Percentiles rank a stretch among this genome's conserved stretches.
Conservation (phyloP, 2,329 filamentous ascomycete species). For the Zasmidium cellare region DNA sequence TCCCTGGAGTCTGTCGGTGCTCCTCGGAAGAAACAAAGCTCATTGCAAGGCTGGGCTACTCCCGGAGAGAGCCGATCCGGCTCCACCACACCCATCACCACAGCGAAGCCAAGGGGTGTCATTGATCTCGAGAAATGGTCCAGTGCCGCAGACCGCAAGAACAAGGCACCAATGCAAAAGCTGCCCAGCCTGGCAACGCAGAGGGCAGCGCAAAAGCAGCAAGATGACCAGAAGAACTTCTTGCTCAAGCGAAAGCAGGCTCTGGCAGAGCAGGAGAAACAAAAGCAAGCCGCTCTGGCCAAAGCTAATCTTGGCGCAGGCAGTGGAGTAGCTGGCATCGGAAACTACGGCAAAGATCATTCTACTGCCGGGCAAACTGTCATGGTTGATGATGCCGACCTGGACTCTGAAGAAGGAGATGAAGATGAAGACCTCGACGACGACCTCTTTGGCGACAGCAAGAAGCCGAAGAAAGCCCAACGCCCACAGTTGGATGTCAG, state of each 20-base stretch:
- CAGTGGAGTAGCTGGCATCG: conserved; percentile 72
- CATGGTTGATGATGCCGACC: conserved; percentile 77
- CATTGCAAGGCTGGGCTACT: conserved; percentile 42
- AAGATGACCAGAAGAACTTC: conserved; percentile 56
- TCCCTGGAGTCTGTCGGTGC: conserved; percentile 22
- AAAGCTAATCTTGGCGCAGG: conserved; percentile 64
- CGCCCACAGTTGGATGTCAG: conserved; percentile 34
- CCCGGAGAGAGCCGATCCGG: conserved; percentile 28
- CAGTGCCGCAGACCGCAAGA: conserved; percentile 18
- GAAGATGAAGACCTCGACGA: conserved; percentile 56
- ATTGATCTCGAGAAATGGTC: conserved; percentile 32
- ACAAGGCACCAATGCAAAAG: conserved; percentile 33
- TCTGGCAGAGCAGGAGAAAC: conserved; percentile 70
- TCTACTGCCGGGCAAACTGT: conserved; percentile 74
- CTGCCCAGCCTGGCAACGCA: conserved; percentile 21
- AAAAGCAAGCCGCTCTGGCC: conserved; percentile 49
- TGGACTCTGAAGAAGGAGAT: conserved; percentile 47
- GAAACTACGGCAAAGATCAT: conserved; percentile 77
- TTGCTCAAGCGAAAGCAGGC: conserved; percentile 73
- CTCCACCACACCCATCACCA: conserved; percentile 25
- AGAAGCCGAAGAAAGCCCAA: conserved; percentile 45
- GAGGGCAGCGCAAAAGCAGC: conserved; percentile 37
- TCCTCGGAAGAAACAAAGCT: conserved; percentile 39
- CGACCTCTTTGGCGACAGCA: conserved; percentile 60
- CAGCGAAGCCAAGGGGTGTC: conserved; percentile 23